Base-by-base conservation (phyloP, 2,329 filamentous ascomycete genomes). In the Thelonectria discophora region DNA sequence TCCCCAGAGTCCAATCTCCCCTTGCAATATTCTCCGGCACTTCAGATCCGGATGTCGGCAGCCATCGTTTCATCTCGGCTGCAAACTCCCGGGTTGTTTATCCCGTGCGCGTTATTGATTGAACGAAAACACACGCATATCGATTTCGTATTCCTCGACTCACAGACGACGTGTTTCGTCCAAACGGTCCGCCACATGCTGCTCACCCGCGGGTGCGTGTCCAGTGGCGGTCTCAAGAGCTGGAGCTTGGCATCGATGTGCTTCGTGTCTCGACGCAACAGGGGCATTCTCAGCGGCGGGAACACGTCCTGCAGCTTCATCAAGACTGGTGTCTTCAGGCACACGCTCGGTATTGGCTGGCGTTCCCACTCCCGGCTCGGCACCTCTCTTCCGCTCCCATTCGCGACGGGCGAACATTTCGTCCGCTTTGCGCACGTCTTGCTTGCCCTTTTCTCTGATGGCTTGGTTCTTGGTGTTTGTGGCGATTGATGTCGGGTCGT, bases 381-480 rank as follows among this genome's bases (percentile, higher is more conserved):
- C 34, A 12, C 34, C 34, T 15, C 12, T 6, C 50, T 64, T 58
- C 6, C 57, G 40, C 24, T 71, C 27, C 65, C 63, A 66, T 27
- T 71, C 69, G 0, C 61, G 61, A 5, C 67, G 61, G 0, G 69
- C 64, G 24, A 71, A 8, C 61, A 65, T 68, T 5, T 70, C 37
- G 5, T 71, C 69, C 0, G 50, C 65, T 0, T 51, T 58, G 2
- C 10, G 50, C 39, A 71, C 64, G 0, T 71, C 69, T 1, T 40
- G 34, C 12, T 69, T 70, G 5, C 69, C 69, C 40, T 69, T 69
- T 0, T 71, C 66, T 0, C 61, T 42, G 1, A 68, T 56, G 0
- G n/a, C 12, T 10, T 45, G 51, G 24, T 68, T 71, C 11, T 69
- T 47, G 1, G 8, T 20, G 3, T 60, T n/a, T 0, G 54, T 49